phyloP scores from a whole-genome alignment of 208 protist species.

The Crithidia fasciculata region DNA sequence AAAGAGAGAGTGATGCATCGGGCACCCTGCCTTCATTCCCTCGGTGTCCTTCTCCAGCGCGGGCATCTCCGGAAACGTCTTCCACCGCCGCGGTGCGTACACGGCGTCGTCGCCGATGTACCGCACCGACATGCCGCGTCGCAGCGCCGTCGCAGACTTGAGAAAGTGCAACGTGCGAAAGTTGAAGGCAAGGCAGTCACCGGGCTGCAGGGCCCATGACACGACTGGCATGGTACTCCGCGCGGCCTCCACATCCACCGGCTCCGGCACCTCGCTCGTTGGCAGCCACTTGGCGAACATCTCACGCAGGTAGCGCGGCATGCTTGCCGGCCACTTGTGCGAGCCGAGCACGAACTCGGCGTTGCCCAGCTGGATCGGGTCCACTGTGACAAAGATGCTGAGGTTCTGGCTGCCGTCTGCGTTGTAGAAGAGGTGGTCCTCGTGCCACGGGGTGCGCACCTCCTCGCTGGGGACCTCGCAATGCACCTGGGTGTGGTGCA shows the following conservation, averaged over 20 bases:
- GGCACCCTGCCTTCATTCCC: slow-evolving; percentile 19
- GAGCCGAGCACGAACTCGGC: slow-evolving; percentile 48
- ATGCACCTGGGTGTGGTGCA: slow-evolving; percentile 52
- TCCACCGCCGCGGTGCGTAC: slow-evolving; percentile 35
- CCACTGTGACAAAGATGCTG: slow-evolving; percentile 53
- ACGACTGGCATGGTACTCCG: slow-evolving; percentile 33
- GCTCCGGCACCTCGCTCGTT: slow-evolving; percentile 34
- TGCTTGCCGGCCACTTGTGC: slow-evolving; percentile 44
- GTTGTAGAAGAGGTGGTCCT: slow-evolving; percentile 59
- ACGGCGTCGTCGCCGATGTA: slow-evolving; percentile 38
- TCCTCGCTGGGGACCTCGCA: slow-evolving; percentile 41
- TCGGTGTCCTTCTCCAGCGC: slow-evolving; percentile 33
- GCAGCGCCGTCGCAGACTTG: slow-evolving; percentile 24
- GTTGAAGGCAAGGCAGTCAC: slow-evolving; percentile 43
- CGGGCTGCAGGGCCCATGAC: slow-evolving; percentile 34
- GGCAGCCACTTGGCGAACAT: slow-evolving; percentile 41
- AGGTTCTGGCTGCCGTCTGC: slow-evolving; percentile 42
- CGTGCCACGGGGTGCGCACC: slow-evolving; percentile 47
- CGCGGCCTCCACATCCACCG: slow-evolving; percentile 37
- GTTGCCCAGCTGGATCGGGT: slow-evolving; percentile 37
- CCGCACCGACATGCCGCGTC: slow-evolving; percentile 43
- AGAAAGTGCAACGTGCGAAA: slow-evolving; percentile 40
- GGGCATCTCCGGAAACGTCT: slow-evolving; percentile 34
- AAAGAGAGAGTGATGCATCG: slow-evolving; percentile 23
- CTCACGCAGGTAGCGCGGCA: slow-evolving; percentile 53